Evolutionary conservation across 495 filamentous ascomycete species (phyloP), one percentile per base, ranked within the genome.

Genomic region (Amphirosellinia nigrospora): DNA sequence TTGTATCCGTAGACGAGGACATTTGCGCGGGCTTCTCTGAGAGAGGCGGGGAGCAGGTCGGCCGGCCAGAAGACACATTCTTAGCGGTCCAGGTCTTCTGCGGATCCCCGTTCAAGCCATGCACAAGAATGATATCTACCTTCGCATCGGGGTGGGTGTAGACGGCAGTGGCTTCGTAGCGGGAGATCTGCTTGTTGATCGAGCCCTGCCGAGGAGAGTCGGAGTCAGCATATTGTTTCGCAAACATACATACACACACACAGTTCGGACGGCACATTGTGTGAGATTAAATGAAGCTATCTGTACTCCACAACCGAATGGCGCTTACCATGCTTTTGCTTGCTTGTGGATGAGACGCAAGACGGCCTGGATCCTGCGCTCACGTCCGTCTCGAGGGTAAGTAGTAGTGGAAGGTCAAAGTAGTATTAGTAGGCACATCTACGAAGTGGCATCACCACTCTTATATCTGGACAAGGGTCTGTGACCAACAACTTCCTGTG

Each of bases 1-100:
- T 97, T 93, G 77, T 96, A 97, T 4, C 93, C 93, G 75, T 94
- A 96, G 7, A 91, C 91, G 60, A 97, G 79, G 45, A 97, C 86
- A 39, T 94, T 86, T 26, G 90, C 89, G 65, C 86, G 88, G 56
- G 86, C 84, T 30, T 86, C 78, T 48, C 86, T 88, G 7, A 92
- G 79, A 11, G 91, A 84, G 1, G 81, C 79, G 0, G 93, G 93
- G 9, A 96, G 83, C 13, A 96, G 84, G 70, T 94, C 89, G 16
- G 84, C 79, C 0, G 93, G 91, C 93, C 93, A 96, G 81, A 92
- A 93, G 46, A 89, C 86, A 50, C 87, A 46, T 86, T 83, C 50
- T 85, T 82, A 45, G 87, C 86, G 19, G 90, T 91, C 93, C 93
- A 97, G 55, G 92, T 92, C 64, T 87, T 86, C 32, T 89, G 80